Evolutionary conservation across 257 asterid species (phyloP), one percentile per base, ranked within the genome.

Genomic region (Solanum stenotomum): DNA sequence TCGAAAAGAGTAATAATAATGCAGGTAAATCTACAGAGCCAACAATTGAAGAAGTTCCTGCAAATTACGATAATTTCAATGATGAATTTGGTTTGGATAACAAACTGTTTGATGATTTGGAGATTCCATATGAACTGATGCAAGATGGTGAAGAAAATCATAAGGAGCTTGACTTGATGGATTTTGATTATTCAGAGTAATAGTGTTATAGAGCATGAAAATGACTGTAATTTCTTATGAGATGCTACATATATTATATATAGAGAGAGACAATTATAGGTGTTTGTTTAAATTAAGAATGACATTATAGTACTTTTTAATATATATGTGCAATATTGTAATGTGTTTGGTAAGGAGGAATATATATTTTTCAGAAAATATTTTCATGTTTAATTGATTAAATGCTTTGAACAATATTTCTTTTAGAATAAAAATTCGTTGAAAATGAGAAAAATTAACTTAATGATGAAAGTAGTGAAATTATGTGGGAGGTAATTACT

Each of bases 91-190:
- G 44, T 22, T 85, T 90, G 63, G 91, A 89, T 25, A 90, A 90
- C 8, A 84, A 84, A 12, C 31, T 89, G 76, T 88, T 92, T 81
- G 94, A 89, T 72, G 90, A 72, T 82, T 63, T 85, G 87, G 90
- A 89, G 85, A 89, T 87, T 82, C 86, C 87, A 33, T 44, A 88
- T 31, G 88, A 87, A 23, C 35, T 88, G 86, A 75, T 61, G 84
- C 63, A 75, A 63, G 90, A 85, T 83, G 90, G 83, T 84, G 92
- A 88, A 85, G 90, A 67, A 46, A 90, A 90, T 56, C 25, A 56
- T 63, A 89, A 89, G 88, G 94, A 89, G 89, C 87, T 89, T 85
- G 91, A 90, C 52, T 87, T 89, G 89, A 90, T 92, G 92, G 92
- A 92, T 78, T 87, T 92, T n/a, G 87, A 34, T 87, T 65, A 85